Evolutionary conservation across 1,284 basidiomycete species (phyloP), one percentile per base, ranked within the genome.

Genomic region (Sporisorium reilianum): DNA sequence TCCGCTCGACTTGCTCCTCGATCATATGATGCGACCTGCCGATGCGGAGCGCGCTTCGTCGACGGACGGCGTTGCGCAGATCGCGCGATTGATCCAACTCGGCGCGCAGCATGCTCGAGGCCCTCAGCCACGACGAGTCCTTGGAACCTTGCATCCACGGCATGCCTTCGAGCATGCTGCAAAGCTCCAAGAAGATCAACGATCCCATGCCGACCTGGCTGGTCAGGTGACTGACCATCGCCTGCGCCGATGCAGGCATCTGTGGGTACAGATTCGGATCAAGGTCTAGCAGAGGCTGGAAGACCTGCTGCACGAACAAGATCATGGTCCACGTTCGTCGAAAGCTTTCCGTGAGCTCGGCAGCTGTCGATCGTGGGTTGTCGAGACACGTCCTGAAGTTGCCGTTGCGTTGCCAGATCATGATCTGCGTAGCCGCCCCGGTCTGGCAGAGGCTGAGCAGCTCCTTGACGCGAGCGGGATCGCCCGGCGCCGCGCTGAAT

Each of bases 361-460:
- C 46, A 23, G 64, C 55, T 8, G 71, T 46, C 23, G 45, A 40
- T 58, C 44, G 49, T 4, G 61, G 55, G 14, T 68, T 34, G 20
- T 68, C 48, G 14, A 74, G 58, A 12, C 46, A 26, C 0, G 55
- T 46, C 20, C 62, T 36, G 30, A 74, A 65, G 54, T 65, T 74
- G 34, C 65, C 71, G 10, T 55, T 64, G 30, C 71, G 71, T 50
- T 65, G 65, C 71, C 71, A 74, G 23, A 62, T 55, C 71, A 74
- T 64, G 48, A 74, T 51, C 32, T 74, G 71, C 10, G 71, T 56
- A 8, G 61, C 51, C 5, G 62, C 65, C 32, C 48, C 71, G 4
- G 45, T 59, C 58, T 74, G 71, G n/a, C 22, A 52, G 25, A 74
- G 11, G 23, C 36, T 52, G 5, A 74, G 48, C 26, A 58, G 55